Percentiles rank a stretch among this genome's conserved stretches.
Conservation (phyloP, 2,329 filamentous ascomycete species). For the Hirsutella thompsonii region DNA sequence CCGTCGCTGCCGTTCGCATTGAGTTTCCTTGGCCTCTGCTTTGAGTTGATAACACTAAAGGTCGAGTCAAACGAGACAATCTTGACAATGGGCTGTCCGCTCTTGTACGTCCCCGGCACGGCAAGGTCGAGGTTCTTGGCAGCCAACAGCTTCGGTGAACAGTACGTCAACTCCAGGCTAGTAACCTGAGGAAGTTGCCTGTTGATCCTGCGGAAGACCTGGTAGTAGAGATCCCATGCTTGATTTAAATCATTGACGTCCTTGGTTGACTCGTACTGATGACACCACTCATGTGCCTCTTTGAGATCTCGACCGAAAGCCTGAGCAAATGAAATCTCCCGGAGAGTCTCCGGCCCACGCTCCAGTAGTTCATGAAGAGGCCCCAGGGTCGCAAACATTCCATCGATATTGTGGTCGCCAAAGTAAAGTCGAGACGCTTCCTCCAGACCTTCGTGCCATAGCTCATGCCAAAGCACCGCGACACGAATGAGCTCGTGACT, state of each 20-base stretch:
- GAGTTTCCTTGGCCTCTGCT: slow-evolving; percentile 87
- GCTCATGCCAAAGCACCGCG: slow-evolving; percentile 94
- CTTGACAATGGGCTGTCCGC: slow-evolving; percentile 61
- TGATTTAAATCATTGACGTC: slow-evolving; percentile 94
- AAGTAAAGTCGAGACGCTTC: slow-evolving; percentile 96
- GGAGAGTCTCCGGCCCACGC: slow-evolving; percentile 78
- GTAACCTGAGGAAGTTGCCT: slow-evolving; percentile 88
- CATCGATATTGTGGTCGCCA: slow-evolving; percentile 91
- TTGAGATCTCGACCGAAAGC: slow-evolving; percentile 91
- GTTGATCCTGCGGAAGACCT: slow-evolving; percentile 91
- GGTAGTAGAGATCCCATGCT: slow-evolving; percentile 98
- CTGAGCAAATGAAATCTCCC: slow-evolving; percentile 95
- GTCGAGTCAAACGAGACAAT: slow-evolving; percentile 87
- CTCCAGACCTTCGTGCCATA: slow-evolving; percentile 96
- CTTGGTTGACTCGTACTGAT: slow-evolving; percentile 75
- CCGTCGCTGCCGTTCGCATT: slow-evolving; percentile 84
- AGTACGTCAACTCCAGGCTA: slow-evolving; percentile 87
- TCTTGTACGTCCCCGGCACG: slow-evolving; percentile 89
- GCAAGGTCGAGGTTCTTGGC: slow-evolving; percentile 80
- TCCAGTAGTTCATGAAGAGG: slow-evolving; percentile 89
- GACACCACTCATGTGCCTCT: slow-evolving; percentile 92
- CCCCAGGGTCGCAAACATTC: slow-evolving; percentile 85
- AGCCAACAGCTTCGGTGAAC: slow-evolving; percentile 82
- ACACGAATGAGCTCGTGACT: slow-evolving; percentile 95
- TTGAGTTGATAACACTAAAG: slow-evolving; percentile 87